Evolutionary conservation across 345 rosid genomes (phyloP).

Genomic region (Hirschfeldia incana): DNA sequence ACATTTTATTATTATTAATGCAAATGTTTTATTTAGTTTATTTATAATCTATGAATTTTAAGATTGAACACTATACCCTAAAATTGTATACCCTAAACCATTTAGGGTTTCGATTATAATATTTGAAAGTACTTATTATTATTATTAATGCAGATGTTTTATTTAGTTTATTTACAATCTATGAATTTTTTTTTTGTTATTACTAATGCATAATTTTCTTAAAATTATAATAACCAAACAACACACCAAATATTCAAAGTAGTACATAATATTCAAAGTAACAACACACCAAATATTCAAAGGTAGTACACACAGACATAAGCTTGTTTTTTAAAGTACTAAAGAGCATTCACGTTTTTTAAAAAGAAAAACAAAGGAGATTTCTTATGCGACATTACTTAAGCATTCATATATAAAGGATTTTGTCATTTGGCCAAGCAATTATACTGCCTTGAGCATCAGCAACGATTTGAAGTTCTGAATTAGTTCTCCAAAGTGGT

Average conservation of each 20-base stretch:
- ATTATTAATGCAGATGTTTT: not conserved
- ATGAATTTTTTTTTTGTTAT: too few species aligned
- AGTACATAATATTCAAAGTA: not conserved
- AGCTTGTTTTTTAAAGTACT: not conserved
- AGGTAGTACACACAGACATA: not conserved
- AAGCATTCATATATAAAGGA: too few species aligned
- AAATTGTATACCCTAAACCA: not conserved
- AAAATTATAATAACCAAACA: not conserved
- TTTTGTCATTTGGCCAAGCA: too few species aligned
- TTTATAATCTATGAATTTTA: too few species aligned
- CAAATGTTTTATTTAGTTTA: not conserved
- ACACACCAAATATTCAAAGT: not conserved
- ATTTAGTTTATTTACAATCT: not conserved
- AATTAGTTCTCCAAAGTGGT: too few species aligned
- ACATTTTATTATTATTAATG: not conserved
- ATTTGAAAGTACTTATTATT: not conserved
- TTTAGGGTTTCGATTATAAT: not conserved
- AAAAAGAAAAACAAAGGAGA: too few species aligned
- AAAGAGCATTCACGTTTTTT: not conserved
- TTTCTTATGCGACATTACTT: too few species aligned
- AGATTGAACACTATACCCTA: not conserved
- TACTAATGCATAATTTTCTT: too few species aligned
- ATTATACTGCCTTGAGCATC: too few species aligned
- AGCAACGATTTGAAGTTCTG: too few species aligned
- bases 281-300: not conserved